Evolutionary conservation across 352 stramenopile genomes (phyloP), one percentile per base, ranked within the genome.

Genomic region (Aphanomyces euteiches): DNA sequence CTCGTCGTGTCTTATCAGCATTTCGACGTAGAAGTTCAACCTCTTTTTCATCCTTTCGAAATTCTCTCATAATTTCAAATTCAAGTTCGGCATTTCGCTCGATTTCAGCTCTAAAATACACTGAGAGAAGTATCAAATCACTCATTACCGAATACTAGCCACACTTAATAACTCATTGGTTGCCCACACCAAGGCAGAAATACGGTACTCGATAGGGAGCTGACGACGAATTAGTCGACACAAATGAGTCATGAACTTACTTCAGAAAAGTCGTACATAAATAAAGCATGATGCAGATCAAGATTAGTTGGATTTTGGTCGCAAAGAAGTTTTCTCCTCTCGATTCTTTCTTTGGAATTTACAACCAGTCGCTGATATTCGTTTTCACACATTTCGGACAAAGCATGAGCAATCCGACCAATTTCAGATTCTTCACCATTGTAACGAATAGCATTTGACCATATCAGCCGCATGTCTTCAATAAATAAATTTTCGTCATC

Each of bases 361-460:
- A 84, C 72, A 3, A 93, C 85, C 65, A 92, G 84, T n/a, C 81
- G 78, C 48, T 87, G 74, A 68, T 90, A 93, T 57, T 93, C 84
- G 79, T 89, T 83, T 61, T 93, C 84, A 47, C 91, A 93, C 28
- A 93, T 80, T 69, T 92, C 85, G 1, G 85, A 92, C 17, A 93
- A 75, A 4, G 75, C 81, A n/a, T 87, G 63, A 3, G 85, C 85
- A 61, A 84, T 80, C 39, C 77, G 78, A 10, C 85, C 85, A 34
- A 93, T 77, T 64, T 92, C 83, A 6, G 86, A 92, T 17, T 93
- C 83, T 66, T 92, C 84, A 2, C 81, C 78, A 69, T 94, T 94
- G 73, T 90, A 94, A 4, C 84, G 66, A 36, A 90, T 69, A 48
- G 80, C 81, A 59, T 94, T 94, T 64, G 90, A 84, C 84, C 84